A percentile compares a stretch with the other conserved stretches of the same genome.
Conservation (phyloP, 495 filamentous ascomycete species). For the Pyronema omphalodes region DNA sequence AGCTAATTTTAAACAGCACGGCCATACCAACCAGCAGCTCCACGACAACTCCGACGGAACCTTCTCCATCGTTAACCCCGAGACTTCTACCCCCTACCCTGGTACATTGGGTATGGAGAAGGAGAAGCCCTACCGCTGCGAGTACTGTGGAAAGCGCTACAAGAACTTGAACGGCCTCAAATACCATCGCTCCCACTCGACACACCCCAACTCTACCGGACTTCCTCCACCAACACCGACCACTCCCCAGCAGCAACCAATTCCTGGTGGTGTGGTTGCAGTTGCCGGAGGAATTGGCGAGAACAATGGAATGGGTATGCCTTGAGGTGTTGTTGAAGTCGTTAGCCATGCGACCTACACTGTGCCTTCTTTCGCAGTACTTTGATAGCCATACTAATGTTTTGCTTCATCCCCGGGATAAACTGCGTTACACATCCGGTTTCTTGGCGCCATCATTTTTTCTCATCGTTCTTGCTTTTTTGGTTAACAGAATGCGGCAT, state of each 20-base stretch:
- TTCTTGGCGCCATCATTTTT: background rate
- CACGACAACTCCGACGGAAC: slow-evolving; percentile 92
- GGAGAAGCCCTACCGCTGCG: slow-evolving; percentile 95
- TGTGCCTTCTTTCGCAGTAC: background rate
- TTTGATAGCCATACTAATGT: no score
- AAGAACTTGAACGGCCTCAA: slow-evolving; percentile 96
- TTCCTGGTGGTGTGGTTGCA: slow-evolving; percentile 18
- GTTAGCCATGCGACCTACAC: background rate
- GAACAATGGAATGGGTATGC: slow-evolving; percentile 3
- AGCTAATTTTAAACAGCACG: slow-evolving; percentile 43
- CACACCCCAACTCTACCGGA: slow-evolving; percentile 6
- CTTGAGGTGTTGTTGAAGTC: slow-evolving; percentile 1
- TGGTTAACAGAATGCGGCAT: slow-evolving; percentile 5
- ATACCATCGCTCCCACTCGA: slow-evolving; percentile 34
- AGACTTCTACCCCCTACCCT: slow-evolving; percentile 81
- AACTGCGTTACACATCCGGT: no score
- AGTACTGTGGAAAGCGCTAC: slow-evolving; percentile 92
- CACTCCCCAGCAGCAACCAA: slow-evolving; percentile 7
- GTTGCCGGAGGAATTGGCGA: slow-evolving; percentile 17
- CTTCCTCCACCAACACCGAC: background rate
- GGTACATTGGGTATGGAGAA: slow-evolving; percentile 98
- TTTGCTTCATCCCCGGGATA: no score
- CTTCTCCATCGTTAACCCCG: slow-evolving; percentile 93
- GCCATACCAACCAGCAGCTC: slow-evolving; percentile 87
- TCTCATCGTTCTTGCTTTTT: slow-evolving; percentile 1